phyloP scores from a whole-genome alignment of 768 basidiomycete genomes.

The Exidia glandulosa region DNA sequence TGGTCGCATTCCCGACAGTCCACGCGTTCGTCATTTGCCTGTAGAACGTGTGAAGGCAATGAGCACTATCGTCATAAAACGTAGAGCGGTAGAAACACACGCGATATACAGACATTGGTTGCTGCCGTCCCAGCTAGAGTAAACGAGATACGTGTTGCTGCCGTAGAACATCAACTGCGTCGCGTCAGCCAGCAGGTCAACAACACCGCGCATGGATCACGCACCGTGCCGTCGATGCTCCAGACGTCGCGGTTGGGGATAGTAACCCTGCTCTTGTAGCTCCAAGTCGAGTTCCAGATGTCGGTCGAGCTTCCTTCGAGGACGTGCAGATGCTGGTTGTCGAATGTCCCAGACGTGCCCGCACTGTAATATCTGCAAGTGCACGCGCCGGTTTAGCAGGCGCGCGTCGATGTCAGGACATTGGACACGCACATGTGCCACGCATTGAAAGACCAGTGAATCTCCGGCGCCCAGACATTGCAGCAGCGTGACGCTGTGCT shows the following conservation, averaged over 20 bases:
- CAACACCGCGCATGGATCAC: not conserved
- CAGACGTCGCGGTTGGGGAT: slow-evolving; percentile 2
- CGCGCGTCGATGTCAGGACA: not conserved
- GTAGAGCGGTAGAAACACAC: not conserved
- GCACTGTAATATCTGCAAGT: not conserved
- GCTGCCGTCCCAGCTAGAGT: not conserved
- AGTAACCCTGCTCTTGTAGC: not conserved
- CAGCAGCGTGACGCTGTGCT: slow-evolving; percentile 5
- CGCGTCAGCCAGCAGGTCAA: too few species aligned
- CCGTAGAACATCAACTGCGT: not conserved
- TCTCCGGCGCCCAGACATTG: slow-evolving; percentile 6
- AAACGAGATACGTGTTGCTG: slow-evolving; percentile 3
- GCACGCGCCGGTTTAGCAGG: not conserved
- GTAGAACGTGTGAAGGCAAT: not conserved
- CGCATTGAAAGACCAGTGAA: not conserved
- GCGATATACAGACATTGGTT: slow-evolving; percentile 5
- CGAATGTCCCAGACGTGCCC: not conserved
- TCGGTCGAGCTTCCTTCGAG: not conserved
- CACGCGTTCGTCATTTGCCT: not conserved
- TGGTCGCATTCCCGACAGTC: not conserved
- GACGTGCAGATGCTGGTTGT: slow-evolving; percentile 2
- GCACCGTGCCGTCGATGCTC: slow-evolving; percentile 1
- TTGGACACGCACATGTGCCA: slow-evolving; percentile 4
- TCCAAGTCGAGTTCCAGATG: slow-evolving; percentile 4
- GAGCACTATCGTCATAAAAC: not conserved